Base-by-base conservation (phyloP, 2,329 filamentous ascomycete species). In the Coniochaeta ligniaria region DNA sequence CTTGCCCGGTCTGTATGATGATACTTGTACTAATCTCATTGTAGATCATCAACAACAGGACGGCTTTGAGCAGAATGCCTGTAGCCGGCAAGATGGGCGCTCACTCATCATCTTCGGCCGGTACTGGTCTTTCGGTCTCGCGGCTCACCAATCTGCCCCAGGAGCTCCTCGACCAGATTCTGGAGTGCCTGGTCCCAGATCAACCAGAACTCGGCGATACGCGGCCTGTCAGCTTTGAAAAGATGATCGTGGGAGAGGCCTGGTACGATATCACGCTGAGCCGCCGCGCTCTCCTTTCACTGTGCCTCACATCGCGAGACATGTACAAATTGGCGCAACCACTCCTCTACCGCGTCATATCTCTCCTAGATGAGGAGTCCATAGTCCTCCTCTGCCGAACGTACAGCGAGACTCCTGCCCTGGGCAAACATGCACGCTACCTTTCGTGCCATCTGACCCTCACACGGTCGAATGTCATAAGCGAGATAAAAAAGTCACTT, bases 171-270 rank as follows among this genome's bases (percentile, higher is more conserved):
- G 24, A 26, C 7, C 33, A 59, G 20, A 66, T 69, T 52, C 57
- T 70, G 11, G 66, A 67, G 2, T 63, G 55, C 22, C 56, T 69
- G 8, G 22, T 68, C 8, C 68, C 67, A 0, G 61, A 62, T 17
- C 58, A 60, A 14, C 68, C 68, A 24, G 67, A 69, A 22, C 62
- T 69, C 6, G 67, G 67, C 41, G 68, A 70, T 59, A 68, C 68
- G 1, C 60, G 59, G 2, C 67, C 68, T 3, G 67, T 69, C 47
- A 54, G 55, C 47, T 69, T 68, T 61, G 52, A 63, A n/a, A 65
- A 68, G 59, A 63, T 69, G 5, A 60, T 64, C 17, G 60, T 47
- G 35, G 66, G 63, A 2, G 68, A 70, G 60, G 59, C 65, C 12
- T 70, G 68, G 68, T 67, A 61, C 60, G 65, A 68, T 33, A 66